Percentiles rank a stretch among this genome's conserved stretches.
Evolutionary conservation across 2,329 filamentous ascomycete species (phyloP).

Genomic region (Pezicula neosporulosa): DNA sequence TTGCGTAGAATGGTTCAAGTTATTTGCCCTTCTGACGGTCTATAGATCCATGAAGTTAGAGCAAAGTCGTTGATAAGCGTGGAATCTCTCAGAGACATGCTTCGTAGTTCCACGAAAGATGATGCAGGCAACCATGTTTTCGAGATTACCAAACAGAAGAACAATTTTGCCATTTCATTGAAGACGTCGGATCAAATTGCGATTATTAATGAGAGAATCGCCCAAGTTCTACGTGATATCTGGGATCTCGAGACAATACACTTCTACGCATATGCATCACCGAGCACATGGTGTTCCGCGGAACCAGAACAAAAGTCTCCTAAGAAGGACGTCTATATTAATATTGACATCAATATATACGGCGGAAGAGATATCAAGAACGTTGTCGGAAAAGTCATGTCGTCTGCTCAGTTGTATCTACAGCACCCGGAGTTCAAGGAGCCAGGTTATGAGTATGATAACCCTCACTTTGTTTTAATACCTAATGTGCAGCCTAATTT

Average conservation of each 20-base stretch:
- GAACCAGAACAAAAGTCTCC: not conserved
- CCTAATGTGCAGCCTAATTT: not conserved
- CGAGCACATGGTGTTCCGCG: not conserved
- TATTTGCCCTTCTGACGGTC: too few species aligned
- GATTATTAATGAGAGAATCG: not conserved
- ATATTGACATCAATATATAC: constrained; percentile 1
- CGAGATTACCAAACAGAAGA: not conserved
- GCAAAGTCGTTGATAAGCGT: too few species aligned
- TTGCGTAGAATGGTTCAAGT: too few species aligned
- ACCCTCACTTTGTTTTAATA: not conserved
- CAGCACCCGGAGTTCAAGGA: not conserved
- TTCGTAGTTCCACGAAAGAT: not conserved
- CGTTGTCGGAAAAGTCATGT: not conserved
- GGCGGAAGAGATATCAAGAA: not conserved
- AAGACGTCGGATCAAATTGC: not conserved
- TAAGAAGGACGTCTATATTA: not conserved
- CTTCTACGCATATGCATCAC: not conserved
- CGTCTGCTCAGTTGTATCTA: not conserved
- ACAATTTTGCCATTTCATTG: not conserved
- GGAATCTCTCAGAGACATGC: too few species aligned
- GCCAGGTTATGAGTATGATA: not conserved
- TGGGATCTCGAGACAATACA: not conserved
- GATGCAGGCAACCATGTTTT: not conserved
- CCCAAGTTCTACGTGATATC: not conserved
- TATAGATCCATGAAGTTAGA: too few species aligned